Percentiles rank a stretch among this genome's conserved stretches.
Conservation (phyloP, 2,329 filamentous ascomycete genomes). For the Ascochyta clinopodiicola region DNA sequence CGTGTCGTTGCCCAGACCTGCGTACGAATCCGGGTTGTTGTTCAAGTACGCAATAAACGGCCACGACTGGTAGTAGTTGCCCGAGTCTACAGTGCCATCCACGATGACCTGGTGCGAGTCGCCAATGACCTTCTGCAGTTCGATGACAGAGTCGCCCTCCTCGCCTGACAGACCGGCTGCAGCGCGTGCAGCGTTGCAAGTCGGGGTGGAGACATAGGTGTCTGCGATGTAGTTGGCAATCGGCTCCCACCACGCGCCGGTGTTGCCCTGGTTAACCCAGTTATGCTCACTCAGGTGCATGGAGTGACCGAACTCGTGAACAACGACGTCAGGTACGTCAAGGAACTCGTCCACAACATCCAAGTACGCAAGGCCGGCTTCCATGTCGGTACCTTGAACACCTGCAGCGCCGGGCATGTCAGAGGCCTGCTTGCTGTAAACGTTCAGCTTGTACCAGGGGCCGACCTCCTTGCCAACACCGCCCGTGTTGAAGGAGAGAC, state of each 20-base stretch:
- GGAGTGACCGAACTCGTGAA: slow-evolving; percentile 59
- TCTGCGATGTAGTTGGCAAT: slow-evolving; percentile 59
- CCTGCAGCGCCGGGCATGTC: slow-evolving; percentile 51
- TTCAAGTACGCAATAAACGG: slow-evolving; percentile 58
- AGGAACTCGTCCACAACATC: slow-evolving; percentile 53
- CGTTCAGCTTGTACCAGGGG: slow-evolving; percentile 55
- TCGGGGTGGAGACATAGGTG: slow-evolving; percentile 54
- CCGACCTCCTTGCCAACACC: slow-evolving; percentile 41
- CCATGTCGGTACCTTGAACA: slow-evolving; percentile 51
- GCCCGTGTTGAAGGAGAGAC: slow-evolving; percentile 28
- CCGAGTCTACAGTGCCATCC: slow-evolving; percentile 50
- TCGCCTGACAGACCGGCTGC: slow-evolving; percentile 48
- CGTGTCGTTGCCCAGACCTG: slow-evolving; percentile 25
- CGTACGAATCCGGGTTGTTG: slow-evolving; percentile 55
- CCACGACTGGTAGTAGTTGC: slow-evolving; percentile 58
- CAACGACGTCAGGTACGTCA: slow-evolving; percentile 48
- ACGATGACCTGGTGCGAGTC: slow-evolving; percentile 58
- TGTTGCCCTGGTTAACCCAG: slow-evolving; percentile 52
- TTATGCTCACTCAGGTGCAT: slow-evolving; percentile 51
- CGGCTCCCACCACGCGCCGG: slow-evolving; percentile 61
- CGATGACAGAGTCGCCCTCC: slow-evolving; percentile 50
- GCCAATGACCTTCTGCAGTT: slow-evolving; percentile 54
- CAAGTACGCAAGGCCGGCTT: slow-evolving; percentile 52
- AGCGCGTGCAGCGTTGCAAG: slow-evolving; percentile 49
- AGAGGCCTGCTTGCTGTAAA: slow-evolving; percentile 46